phyloP scores from a whole-genome alignment of 257 asterid genomes.

The Solanum chiquidenum region DNA sequence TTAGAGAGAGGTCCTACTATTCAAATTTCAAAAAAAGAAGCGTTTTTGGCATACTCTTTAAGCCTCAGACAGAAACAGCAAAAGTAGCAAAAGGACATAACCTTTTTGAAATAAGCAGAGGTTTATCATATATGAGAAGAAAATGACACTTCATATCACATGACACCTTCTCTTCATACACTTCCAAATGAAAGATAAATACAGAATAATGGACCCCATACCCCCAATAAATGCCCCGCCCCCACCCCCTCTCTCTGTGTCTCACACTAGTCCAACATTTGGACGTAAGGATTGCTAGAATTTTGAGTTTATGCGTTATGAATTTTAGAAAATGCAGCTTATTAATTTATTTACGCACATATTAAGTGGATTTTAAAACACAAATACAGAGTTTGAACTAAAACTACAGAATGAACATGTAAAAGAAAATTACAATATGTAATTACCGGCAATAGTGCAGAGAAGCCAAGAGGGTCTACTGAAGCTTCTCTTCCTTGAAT shows the following conservation, averaged over 20 bases:
- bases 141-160: slow-evolving; percentile 30
- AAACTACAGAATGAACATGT: neutral
- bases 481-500: slow-evolving; percentile 37
- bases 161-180: neutral
- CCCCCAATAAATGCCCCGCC: neutral
- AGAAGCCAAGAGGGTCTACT: slow-evolving; percentile 82
- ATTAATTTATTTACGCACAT: neutral
- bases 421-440: neutral
- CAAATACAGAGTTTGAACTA: neutral
- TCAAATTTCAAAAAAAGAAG: slow-evolving; percentile 4
- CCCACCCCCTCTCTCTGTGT: neutral
- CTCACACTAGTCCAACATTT: neutral
- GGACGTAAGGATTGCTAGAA: neutral
- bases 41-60: neutral
- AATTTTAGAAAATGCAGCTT: neutral
- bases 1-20: slow-evolving; percentile 18
- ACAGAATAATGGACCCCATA: neutral
- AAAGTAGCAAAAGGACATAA: slow-evolving; percentile 13
- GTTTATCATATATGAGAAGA: slow-evolving; percentile 2
- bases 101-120: slow-evolving; percentile 9
- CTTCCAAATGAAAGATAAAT: neutral
- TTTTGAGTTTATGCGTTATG: neutral
- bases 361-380: neutral
- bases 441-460: slow-evolving; percentile 67
- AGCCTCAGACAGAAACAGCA: neutral